Evolutionary conservation across 495 filamentous ascomycete species (phyloP), one percentile per base, ranked within the genome.

Genomic region (Penicillium goetzii): DNA sequence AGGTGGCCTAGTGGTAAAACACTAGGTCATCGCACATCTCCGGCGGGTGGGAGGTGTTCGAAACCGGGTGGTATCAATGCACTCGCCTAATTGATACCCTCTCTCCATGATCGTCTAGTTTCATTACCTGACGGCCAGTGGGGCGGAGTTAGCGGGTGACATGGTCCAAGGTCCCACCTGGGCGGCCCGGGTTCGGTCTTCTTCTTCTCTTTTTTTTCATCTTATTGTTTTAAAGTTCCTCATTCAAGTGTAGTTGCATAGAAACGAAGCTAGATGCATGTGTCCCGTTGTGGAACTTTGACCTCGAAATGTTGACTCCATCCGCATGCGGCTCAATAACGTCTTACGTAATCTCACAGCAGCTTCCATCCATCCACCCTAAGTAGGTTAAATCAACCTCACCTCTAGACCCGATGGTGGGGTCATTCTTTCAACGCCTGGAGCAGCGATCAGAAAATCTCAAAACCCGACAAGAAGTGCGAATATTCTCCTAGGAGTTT

Each of bases 321-420:
- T 45, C n/a, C 9, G n/a, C n/a, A 45, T 45, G 43, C 43, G 43
- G 43, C 43, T 47, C 19, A 43, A 19, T 8, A 9, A 49, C 3
- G 25, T 51, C 23, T 51, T 51, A 51, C 47, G 2, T 51, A 51
- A 51, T 28, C 23, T 15, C 23, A 1, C 25, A 8, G 25, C 47
- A 17, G 25, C 23, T 15, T 28, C 47, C n/a, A n/a, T n/a, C n/a
- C n/a, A n/a, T n/a, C n/a, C n/a, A n/a, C n/a, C 23, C 47, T 25
- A 30, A 12, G 25, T 51, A 51, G 47, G 47, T 51, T 51, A 51
- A 51, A 30, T 30, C 47, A 51, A 51, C 47, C 47, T 51, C 47
- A 30, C 2, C 12, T 30, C 25, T 9, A 30, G 23, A 8, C 6
- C 14, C 12, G 25, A 7, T 26, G 25, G 25, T n/a, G 47, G 47